Evolutionary conservation across 2,329 filamentous ascomycete genomes (phyloP), one percentile per base, ranked within the genome.

Genomic region (Monosporascus sp.): DNA sequence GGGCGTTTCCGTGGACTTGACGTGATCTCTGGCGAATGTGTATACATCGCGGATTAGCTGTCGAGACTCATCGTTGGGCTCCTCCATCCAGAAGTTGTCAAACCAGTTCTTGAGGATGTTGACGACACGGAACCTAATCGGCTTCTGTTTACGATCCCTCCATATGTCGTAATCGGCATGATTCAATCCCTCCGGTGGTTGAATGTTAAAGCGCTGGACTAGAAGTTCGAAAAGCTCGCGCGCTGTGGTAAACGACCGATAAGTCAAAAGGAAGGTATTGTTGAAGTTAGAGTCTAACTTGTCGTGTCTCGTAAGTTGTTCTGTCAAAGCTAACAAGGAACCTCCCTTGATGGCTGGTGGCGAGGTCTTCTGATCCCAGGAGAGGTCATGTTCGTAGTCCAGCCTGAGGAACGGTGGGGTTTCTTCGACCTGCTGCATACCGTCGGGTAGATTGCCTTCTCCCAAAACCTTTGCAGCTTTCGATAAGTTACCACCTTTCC

Each of bases 101-200:
- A 99, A 94, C 94, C 94, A 99, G 71, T 85, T 95, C 79, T 97
- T 97, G 47, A 99, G 75, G 58, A 97, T 97, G 65, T 97, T 99
- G 59, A 99, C 91, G 2, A 99, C 92, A 42, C 94, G 85, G 74
- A 99, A 96, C 37, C 94, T 84, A 56, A 97, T 97, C 5, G 90
- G 88, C 67, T 95, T 97, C 69, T 97, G 94, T 74, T 99, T 99
- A 67, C 86, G 86, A 67, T 96, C 90, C 37, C 89, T 84, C 94
- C 94, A 99, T 31, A 82, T 78, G 51, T 96, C 89, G 62, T 89
- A 90, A 59, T 97, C 91, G 39, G 81, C 73, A 51, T 83, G 80
- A 8, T 76, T 83, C 49, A 99, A 75, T 6, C 90, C 90, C 60
- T 90, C 85, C 0, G 93, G 93, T 20, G 94, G 93, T 65, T 97